Conservation (phyloP, 139 green algal species). For the Closterium sp. region DNA sequence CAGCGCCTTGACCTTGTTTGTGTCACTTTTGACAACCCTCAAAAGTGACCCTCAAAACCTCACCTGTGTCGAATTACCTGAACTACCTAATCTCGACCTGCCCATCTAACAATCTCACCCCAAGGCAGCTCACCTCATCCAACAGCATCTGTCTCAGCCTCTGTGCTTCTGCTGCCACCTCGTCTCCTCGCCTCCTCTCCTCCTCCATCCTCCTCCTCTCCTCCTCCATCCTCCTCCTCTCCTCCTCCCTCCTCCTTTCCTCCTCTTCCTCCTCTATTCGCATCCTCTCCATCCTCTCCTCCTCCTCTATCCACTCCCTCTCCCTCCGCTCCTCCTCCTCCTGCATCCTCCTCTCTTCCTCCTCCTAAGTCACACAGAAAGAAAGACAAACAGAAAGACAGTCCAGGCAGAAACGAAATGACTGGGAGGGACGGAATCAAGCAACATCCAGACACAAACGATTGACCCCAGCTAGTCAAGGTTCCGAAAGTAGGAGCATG, state of each 20-base stretch:
- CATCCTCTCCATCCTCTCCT: background rate
- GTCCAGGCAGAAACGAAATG: too few species aligned
- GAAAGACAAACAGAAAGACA: background rate
- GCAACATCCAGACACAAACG: too few species aligned
- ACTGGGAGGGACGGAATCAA: too few species aligned
- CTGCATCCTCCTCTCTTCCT: background rate
- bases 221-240: background rate
- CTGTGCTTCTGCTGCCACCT: background rate
- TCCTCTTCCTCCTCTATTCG: background rate
- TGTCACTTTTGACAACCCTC: too few species aligned
- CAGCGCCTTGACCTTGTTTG: too few species aligned
- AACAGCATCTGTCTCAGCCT: background rate
- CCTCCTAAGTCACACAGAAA: background rate
- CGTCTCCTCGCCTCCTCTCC: background rate
- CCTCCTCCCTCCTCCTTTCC: background rate
- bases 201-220: background rate
- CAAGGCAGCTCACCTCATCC: background rate
- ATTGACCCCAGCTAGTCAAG: too few species aligned
- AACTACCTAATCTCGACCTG: too few species aligned
- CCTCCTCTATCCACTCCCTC: background rate
- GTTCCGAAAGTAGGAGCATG: too few species aligned
- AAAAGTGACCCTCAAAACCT: too few species aligned
- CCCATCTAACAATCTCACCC: too few species aligned
- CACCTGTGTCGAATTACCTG: too few species aligned
- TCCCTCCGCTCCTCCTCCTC: background rate